Percentiles rank a stretch among this genome's conserved stretches.
Evolutionary conservation across 768 basidiomycete genomes (phyloP).

Genomic region (Suillus discolor): DNA sequence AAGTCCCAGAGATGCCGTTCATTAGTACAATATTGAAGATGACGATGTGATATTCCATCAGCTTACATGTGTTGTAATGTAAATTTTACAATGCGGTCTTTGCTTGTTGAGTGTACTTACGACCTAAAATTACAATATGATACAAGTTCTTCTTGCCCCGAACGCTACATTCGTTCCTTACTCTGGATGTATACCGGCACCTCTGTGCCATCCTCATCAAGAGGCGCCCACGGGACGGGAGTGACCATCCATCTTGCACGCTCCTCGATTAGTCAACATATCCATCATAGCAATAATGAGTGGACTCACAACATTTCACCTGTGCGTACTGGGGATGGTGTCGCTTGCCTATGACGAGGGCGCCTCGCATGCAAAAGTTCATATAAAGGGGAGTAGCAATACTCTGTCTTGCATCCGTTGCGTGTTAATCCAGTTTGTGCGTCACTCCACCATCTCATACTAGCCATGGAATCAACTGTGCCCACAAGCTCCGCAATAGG

Average conservation of each 20-base stretch:
- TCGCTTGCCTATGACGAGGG: neutral
- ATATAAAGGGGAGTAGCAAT: neutral
- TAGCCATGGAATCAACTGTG: neutral
- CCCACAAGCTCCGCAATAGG: neutral
- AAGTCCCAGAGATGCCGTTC: conserved; percentile 44
- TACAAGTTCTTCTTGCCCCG: neutral
- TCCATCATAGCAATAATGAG: neutral
- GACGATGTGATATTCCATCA: neutral
- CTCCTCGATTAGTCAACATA: neutral
- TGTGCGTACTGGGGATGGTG: neutral
- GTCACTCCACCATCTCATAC: conserved; percentile 1
- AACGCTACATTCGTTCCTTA: too few species aligned
- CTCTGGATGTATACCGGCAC: neutral
- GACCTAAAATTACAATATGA: neutral
- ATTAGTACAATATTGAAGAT: neutral
- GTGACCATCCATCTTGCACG: neutral
- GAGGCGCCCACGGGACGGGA: neutral
- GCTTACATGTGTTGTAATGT: conserved; percentile 40
- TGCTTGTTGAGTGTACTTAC: too few species aligned
- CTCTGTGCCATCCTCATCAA: neutral
- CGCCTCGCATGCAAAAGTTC: neutral
- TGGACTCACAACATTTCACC: neutral
- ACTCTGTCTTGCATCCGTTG: neutral
- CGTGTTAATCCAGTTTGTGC: neutral
- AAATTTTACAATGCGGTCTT: neutral